phyloP scores from a whole-genome alignment of 208 protist species.

The Wallacemonas rigidus region DNA sequence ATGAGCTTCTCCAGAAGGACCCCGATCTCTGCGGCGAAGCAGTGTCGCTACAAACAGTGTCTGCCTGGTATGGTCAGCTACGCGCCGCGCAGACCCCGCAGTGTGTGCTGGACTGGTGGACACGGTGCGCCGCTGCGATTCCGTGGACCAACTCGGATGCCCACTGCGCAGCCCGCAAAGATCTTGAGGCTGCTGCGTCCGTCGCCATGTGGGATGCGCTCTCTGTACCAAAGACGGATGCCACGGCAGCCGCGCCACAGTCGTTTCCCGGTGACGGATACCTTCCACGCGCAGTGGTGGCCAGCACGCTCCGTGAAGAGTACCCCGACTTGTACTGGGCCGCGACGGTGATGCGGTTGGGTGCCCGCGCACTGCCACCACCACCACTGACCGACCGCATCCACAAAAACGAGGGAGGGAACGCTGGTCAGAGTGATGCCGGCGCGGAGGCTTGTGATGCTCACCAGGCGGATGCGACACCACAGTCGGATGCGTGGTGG shows the following conservation, averaged over 20 bases:
- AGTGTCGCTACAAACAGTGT: constrained; percentile 25
- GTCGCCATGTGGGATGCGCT: neutral
- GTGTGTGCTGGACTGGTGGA: constrained; percentile 38
- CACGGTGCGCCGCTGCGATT: constrained; percentile 20
- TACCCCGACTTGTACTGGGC: constrained; percentile 20
- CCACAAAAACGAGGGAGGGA: too few relatives aligned
- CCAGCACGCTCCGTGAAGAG: neutral
- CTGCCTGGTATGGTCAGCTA: constrained; percentile 40
- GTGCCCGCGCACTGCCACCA: neutral
- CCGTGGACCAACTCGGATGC: constrained; percentile 25
- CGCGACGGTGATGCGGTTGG: constrained; percentile 3
- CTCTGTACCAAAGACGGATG: neutral
- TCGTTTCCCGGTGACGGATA: constrained; percentile 21
- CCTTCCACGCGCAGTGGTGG: constrained; percentile 8
- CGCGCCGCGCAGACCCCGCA: constrained; percentile 24
- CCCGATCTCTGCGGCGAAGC: constrained; percentile 20
- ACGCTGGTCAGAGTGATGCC: too few relatives aligned
- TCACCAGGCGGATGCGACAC: neutral
- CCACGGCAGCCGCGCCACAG: neutral
- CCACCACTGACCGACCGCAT: neutral
- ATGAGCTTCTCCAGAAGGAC: constrained; percentile 8
- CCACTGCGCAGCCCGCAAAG: constrained; percentile 15
- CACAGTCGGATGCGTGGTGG: constrained; percentile 5
- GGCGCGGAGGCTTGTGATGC: too few relatives aligned
- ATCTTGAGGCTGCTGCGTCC: neutral